phyloP scores from a whole-genome alignment of 352 stramenopile species.

The Plasmopara muralis region DNA sequence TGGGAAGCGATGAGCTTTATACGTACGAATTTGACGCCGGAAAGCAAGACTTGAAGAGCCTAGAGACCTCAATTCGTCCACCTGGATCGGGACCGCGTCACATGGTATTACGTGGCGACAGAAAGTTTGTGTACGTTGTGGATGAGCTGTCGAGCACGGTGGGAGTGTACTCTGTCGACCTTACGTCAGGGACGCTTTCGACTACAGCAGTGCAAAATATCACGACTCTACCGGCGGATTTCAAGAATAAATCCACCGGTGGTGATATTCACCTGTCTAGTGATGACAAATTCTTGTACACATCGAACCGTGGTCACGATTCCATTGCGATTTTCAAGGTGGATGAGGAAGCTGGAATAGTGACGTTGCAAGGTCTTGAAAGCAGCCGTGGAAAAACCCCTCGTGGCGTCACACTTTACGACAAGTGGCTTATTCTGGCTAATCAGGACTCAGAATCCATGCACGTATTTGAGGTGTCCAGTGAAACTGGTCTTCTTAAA shows the following conservation, averaged over 20 bases:
- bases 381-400: conserved; percentile 34
- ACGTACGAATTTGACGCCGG: conserved; percentile 38
- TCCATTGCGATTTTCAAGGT: conserved; percentile 48
- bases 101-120: conserved; percentile 43
- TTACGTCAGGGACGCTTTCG: conserved; percentile 16
- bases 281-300: conserved; percentile 47
- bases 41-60: conserved; percentile 31
- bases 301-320: conserved; percentile 58
- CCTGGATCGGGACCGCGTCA: conserved; percentile 49
- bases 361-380: conserved; percentile 31
- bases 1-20: conserved; percentile 52
- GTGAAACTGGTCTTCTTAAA: conserved; percentile 26
- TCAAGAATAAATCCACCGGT: conserved; percentile 20
- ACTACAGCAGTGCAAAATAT: conserved; percentile 32
- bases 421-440: conserved; percentile 43
- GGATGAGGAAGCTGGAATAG: conserved; percentile 18
- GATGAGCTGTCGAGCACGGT: conserved; percentile 56
- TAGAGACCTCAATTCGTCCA: conserved; percentile 15
- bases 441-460: conserved; percentile 52
- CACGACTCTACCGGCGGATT: conserved; percentile 39
- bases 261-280: conserved; percentile 46
- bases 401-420: conserved; percentile 35
- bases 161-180: conserved; percentile 40
- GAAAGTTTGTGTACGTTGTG: conserved; percentile 40
- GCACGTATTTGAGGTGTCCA: conserved; percentile 42